Base-by-base conservation (phyloP, 768 basidiomycete species). In the Inosperma sp. region DNA sequence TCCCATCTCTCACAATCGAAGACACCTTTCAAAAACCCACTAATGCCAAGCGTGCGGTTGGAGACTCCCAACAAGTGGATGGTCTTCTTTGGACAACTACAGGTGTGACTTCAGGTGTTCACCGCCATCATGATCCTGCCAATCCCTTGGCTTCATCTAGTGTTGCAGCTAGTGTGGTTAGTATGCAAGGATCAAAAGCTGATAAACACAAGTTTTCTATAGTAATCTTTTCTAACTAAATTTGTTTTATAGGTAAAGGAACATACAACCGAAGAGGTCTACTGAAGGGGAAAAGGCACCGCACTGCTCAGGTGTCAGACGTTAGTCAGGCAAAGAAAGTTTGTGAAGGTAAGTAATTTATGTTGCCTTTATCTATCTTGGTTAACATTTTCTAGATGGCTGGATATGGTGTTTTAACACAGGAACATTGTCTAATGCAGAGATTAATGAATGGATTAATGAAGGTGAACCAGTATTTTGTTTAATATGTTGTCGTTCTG, bases 1-100 rank as follows among this genome's bases (percentile, higher is more conserved):
- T 48, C 6, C 47, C 35, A 2, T 13, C 0, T 14, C 36, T 48
- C 9, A 2, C 35, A 13, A 14, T 0, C 3, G 17, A 35, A 35
- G 47, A 48, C 36, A 48, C 47, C 2, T 1, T 35, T 37, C 47
- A 25, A 17, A 48, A 48, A 21, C 16, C 4, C 14, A 48, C 47
- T 39, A 17, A 35, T 10, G 4, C 19, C 9, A 48, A 48, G 17
- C 35, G 17, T 5, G 21, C 23, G 21, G 19, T 48, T 17, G 47
- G 47, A 14, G 47, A 48, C 7, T 35, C 35, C 35, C 16, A n/a
- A 35, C 8, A 3, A 37, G 26, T 8, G n/a, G 47, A 48, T n/a
- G 47, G 47, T 7, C 47, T 39, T 14, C 36, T 48, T 13, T 48
- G 35, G 35, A 48, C 47, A 10, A 19, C 10, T 13, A 45, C 44